phyloP scores from a whole-genome alignment of 495 filamentous ascomycete genomes.

The Xylaria flabelliformis region DNA sequence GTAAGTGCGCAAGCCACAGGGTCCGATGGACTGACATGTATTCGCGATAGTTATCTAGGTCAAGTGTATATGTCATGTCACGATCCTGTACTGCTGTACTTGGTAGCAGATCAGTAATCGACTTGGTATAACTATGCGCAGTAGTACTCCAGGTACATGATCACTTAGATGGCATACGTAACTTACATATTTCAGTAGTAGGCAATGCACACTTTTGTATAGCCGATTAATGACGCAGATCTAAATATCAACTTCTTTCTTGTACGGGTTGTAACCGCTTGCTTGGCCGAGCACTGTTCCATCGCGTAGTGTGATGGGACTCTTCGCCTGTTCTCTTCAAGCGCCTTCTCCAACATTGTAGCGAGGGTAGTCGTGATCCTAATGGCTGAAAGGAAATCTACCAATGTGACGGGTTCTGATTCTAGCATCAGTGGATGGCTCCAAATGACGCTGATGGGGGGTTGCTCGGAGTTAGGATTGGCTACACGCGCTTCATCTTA shows the following conservation, averaged over 20 bases:
- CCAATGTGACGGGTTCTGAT: conserved; percentile 17
- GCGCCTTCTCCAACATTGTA: conserved; percentile 9
- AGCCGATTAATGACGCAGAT: not conserved
- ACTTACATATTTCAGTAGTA: not conserved
- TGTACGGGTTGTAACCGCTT: not conserved
- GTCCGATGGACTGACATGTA: not conserved
- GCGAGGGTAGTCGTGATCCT: not conserved
- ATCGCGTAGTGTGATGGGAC: conserved; percentile 12
- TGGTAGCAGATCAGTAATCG: not conserved
- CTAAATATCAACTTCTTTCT: not conserved
- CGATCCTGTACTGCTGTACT: not conserved
- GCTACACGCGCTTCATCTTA: not conserved
- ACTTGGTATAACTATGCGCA: not conserved
- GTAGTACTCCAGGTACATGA: not conserved
- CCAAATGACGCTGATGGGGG: conserved; percentile 14
- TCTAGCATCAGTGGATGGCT: conserved; percentile 8
- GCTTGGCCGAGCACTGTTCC: conserved; percentile 1
- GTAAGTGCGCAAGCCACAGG: not conserved
- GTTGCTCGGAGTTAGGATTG: conserved; percentile 16
- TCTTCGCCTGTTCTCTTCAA: conserved; percentile 11
- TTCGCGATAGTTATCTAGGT: not conserved
- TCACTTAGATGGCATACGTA: not conserved
- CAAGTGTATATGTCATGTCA: not conserved
- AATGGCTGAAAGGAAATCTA: conserved; percentile 19
- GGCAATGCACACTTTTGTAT: conserved; percentile 1